Evolutionary conservation across 805 yeast genomes (phyloP).

Genomic region (Lachancea quebecensis): DNA sequence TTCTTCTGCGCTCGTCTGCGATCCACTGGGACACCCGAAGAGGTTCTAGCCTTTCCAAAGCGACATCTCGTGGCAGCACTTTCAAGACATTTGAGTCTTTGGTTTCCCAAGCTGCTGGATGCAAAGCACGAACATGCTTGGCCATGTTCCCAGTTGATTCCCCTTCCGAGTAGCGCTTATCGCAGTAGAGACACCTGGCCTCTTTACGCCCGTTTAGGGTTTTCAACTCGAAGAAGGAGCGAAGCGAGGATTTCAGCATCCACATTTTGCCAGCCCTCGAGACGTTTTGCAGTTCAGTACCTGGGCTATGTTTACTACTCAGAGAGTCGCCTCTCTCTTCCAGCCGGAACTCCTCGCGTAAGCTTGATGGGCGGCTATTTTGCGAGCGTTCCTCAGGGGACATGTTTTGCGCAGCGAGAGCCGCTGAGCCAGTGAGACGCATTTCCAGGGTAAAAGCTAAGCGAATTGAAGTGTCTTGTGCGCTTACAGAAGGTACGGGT

Average conservation of each 20-base stretch:
- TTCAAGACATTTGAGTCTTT: neutral
- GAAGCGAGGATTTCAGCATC: conserved; percentile 6
- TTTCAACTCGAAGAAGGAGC: conserved; percentile 1
- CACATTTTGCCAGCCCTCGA: neutral
- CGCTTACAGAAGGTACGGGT: too few species aligned
- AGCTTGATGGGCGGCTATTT: too few species aligned
- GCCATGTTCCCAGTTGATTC: conserved; percentile 5
- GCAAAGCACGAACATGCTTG: conserved; percentile 4
- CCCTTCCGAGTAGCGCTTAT: conserved; percentile 2
- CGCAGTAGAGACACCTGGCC: conserved; percentile 3
- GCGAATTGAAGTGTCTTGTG: too few species aligned
- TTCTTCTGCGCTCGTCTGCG: neutral
- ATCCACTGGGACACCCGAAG: conserved; percentile 1
- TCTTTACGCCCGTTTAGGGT: neutral
- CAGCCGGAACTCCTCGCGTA: too few species aligned
- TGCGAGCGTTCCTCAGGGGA: too few species aligned
- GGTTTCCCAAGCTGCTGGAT: conserved; percentile 3
- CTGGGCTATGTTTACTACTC: too few species aligned
- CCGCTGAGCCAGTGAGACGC: too few species aligned
- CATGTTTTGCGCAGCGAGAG: too few species aligned
- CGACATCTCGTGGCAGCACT: neutral
- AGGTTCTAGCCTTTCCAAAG: neutral
- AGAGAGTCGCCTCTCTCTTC: too few species aligned
- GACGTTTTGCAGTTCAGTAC: too few species aligned
- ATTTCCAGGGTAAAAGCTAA: too few species aligned